phyloP scores from a whole-genome alignment of 352 stramenopile genomes.

The Phytophthora constricta region DNA sequence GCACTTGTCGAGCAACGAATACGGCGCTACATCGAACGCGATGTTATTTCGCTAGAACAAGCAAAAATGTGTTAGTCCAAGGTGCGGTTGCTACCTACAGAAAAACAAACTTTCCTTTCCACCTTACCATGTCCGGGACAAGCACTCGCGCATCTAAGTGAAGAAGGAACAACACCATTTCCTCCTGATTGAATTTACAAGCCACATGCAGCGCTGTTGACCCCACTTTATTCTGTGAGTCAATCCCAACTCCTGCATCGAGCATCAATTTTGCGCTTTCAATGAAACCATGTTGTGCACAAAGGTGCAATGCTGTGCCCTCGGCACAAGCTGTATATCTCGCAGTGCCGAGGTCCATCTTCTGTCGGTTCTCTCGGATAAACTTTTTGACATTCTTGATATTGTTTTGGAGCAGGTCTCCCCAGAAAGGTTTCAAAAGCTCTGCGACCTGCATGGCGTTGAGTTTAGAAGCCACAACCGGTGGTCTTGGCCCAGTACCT shows the following conservation, averaged over 20 bases:
- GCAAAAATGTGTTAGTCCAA: conserved; percentile 1
- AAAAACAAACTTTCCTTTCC: not conserved
- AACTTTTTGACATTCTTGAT: conserved; percentile 52
- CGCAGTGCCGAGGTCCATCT: conserved; percentile 49
- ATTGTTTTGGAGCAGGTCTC: conserved; percentile 55
- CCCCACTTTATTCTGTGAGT: conserved; percentile 64
- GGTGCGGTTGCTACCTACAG: too few species aligned
- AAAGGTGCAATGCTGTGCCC: conserved; percentile 58
- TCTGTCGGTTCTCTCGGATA: conserved; percentile 40
- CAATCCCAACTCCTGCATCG: conserved; percentile 34
- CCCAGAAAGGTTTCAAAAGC: conserved; percentile 63
- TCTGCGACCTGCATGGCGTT: conserved; percentile 48
- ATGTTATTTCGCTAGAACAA: conserved; percentile 43
- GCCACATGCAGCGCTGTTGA: conserved; percentile 63
- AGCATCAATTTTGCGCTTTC: conserved; percentile 51
- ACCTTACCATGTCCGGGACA: conserved; percentile 53
- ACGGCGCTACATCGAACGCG: conserved; percentile 62
- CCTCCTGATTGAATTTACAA: conserved; percentile 53
- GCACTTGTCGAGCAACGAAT: conserved; percentile 46
- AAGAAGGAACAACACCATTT: conserved; percentile 48
- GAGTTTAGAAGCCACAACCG: conserved; percentile 28
- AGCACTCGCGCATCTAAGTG: conserved; percentile 44
- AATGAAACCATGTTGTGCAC: conserved; percentile 59
- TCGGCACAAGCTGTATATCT: conserved; percentile 50
- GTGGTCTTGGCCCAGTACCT: not conserved